Evolutionary conservation across 2,329 filamentous ascomycete genomes (phyloP), one percentile per base, ranked within the genome.

Genomic region (Pseudonectria foliicola): DNA sequence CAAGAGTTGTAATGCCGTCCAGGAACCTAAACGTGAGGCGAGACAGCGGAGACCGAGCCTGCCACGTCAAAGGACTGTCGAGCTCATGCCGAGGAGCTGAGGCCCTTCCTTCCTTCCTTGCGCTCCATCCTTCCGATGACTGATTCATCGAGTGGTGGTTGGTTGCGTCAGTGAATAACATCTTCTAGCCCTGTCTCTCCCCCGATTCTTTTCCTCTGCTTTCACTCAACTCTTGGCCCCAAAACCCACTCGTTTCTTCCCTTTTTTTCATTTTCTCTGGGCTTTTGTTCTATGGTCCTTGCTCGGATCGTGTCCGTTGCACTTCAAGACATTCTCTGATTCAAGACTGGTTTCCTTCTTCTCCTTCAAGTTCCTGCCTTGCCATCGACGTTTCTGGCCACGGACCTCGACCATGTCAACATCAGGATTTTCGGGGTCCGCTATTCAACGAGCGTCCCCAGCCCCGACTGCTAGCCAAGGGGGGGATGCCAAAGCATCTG

Each of bases 161-260:
- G n/a, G 34, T 34, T 35, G 40, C 40, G 42, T 43, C 49, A 46
- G 53, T 51, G 50, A 53, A 47, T 51, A 55, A 49, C 52, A 41
- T 44, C 39, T 49, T 38, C 43, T 27, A 21, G 34, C 28, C 32
- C 39, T 30, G 28, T 38, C 40, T 35, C 37, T 40, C 32, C 33
- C 36, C 38, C 37, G 36, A 25, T 28, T 15, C 34, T 35, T 40
- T 39, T 31, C 7, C 33, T 34, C 34, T 29, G 38, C 29, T 37
- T 26, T 33, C 34, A 37, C 34, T 36, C 38, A 28, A 31, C 33
- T 16, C 38, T 33, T 24, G 29, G 31, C 40, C 32, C 41, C 18
- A 21, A 21, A 21, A 21, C 18, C 18, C 40, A 37, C 37, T 40
- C 32, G 33, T 35, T 39, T 39, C 39, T 26, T 28, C 16, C 35